Conservation (phyloP, 2,329 filamentous ascomycete genomes). For the Fusarium torreyae region DNA sequence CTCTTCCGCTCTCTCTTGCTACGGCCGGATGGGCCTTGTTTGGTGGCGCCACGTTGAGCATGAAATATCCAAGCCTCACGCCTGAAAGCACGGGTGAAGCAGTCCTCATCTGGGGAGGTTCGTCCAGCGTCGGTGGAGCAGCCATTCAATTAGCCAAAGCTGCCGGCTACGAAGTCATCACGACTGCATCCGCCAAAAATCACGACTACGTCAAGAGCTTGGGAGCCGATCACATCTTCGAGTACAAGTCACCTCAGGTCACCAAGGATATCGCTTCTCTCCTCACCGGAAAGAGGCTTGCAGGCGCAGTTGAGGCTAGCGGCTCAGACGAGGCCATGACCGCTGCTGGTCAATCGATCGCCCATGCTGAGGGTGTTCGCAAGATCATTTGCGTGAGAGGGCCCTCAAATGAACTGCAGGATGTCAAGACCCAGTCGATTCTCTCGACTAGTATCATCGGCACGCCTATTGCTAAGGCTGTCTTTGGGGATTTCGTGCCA, state of each 20-base stretch:
- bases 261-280: constrained; percentile 34
- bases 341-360: constrained; percentile 12
- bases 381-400: constrained; percentile 30
- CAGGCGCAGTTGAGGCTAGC: constrained; percentile 26
- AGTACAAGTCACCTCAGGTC: constrained; percentile 56
- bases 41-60: constrained; percentile 20
- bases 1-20: constrained; percentile 42
- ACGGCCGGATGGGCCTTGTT: constrained; percentile 46
- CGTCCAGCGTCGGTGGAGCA: constrained; percentile 61
- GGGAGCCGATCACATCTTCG: constrained; percentile 61
- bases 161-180: constrained; percentile 62
- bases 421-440: constrained; percentile 14
- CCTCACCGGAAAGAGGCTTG: constrained; percentile 7
- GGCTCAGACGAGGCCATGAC: constrained; percentile 24
- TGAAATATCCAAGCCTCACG: constrained; percentile 19
- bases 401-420: background rate
- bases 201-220: constrained; percentile 60
- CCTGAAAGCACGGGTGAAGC: constrained; percentile 1
- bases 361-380: constrained; percentile 21
- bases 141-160: constrained; percentile 62
- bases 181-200: constrained; percentile 61
- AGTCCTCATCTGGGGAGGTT: constrained; percentile 63
- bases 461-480: constrained; percentile 31
- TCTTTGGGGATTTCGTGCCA: constrained; percentile 33
- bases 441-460: constrained; percentile 22